phyloP scores from a whole-genome alignment of 371 early-diverging fungal species.

The Amoeboaphelidium protococcarum region DNA sequence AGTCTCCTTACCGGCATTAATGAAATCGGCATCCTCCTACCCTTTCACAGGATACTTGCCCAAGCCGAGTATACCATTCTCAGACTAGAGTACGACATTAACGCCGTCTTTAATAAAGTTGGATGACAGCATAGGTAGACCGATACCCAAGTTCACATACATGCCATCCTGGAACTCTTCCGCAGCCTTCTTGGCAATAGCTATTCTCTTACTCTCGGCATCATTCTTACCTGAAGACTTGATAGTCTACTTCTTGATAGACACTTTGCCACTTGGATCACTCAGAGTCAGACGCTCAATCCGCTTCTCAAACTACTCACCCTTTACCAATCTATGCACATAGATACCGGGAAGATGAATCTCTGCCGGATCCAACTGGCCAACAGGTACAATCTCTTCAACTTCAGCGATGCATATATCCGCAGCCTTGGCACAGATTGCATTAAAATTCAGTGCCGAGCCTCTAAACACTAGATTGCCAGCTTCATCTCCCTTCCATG shows the following conservation, averaged over 20 bases:
- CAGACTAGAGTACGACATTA: conserved; percentile 33
- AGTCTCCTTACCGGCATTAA: conserved; percentile 40
- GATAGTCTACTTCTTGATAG: no score
- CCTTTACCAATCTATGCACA: conserved; percentile 30
- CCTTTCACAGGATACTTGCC: conserved; percentile 34
- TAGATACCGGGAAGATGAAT: conserved; percentile 37
- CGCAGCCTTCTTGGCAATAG: conserved; percentile 35
- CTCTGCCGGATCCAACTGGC: conserved; percentile 26
- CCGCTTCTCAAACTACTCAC: conserved; percentile 29
- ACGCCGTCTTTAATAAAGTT: conserved; percentile 31
- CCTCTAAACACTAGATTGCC: conserved; percentile 36
- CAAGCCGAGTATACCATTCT: conserved; percentile 37
- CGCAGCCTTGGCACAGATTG: conserved; percentile 25
- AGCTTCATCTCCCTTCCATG: conserved; percentile 37
- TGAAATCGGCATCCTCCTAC: conserved; percentile 31
- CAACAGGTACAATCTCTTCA: conserved; percentile 40
- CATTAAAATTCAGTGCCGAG: conserved; percentile 38
- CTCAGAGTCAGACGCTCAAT: conserved; percentile 27
- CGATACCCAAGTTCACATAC: conserved; percentile 40
- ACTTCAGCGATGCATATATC: conserved; percentile 37
- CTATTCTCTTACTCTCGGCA: conserved; percentile 15
- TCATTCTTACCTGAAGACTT: conserved; percentile 1
- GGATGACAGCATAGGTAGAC: conserved; percentile 40
- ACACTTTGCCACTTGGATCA: conserved; percentile 2
- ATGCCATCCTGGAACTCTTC: conserved; percentile 38